Percentiles rank a stretch among this genome's conserved stretches.
Evolutionary conservation across 768 basidiomycete species (phyloP).

Genomic region (Scleroderma citrinum): DNA sequence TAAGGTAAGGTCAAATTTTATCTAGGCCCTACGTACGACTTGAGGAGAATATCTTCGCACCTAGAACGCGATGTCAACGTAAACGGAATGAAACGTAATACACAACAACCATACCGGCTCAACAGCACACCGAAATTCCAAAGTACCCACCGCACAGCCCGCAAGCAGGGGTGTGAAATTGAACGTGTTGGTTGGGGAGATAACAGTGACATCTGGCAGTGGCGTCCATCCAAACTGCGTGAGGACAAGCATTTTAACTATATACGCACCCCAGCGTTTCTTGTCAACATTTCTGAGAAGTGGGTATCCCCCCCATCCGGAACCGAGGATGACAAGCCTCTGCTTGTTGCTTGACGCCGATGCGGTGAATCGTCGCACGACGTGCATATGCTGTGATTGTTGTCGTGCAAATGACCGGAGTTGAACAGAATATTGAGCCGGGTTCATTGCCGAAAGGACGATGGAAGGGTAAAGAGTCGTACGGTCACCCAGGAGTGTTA

Average conservation of each 20-base stretch:
- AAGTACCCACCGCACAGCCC: slow-evolving; percentile 68
- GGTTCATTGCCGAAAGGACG: slow-evolving; percentile 3
- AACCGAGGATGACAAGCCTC: slow-evolving; percentile 62
- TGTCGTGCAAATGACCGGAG: neutral
- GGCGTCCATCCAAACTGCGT: slow-evolving; percentile 6
- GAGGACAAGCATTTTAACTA: neutral
- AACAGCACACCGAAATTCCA: slow-evolving; percentile 75
- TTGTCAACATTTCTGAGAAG: slow-evolving; percentile 62
- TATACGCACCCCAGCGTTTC: slow-evolving; percentile 57
- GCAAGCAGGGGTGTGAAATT: slow-evolving; percentile 45
- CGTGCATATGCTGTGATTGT: slow-evolving; percentile 14
- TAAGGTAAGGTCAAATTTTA: neutral
- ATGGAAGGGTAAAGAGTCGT: too few species aligned
- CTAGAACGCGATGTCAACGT: slow-evolving; percentile 22
- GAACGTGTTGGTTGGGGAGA: slow-evolving; percentile 52
- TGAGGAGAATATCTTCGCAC: slow-evolving; percentile 52
- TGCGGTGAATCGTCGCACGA: slow-evolving; percentile 33
- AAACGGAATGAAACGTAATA: slow-evolving; percentile 2
- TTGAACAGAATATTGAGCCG: neutral
- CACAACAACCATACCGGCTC: slow-evolving; percentile 56
- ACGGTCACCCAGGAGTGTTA: neutral
- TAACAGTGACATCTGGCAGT: slow-evolving; percentile 51
- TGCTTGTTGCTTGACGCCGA: slow-evolving; percentile 31
- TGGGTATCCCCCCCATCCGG: slow-evolving; percentile 77
- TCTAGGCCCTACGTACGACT: slow-evolving; percentile 35